A percentile compares a stretch with the other conserved stretches of the same genome.
phyloP scores from a whole-genome alignment of 2,329 filamentous ascomycete species.

The Lojkania enalia region DNA sequence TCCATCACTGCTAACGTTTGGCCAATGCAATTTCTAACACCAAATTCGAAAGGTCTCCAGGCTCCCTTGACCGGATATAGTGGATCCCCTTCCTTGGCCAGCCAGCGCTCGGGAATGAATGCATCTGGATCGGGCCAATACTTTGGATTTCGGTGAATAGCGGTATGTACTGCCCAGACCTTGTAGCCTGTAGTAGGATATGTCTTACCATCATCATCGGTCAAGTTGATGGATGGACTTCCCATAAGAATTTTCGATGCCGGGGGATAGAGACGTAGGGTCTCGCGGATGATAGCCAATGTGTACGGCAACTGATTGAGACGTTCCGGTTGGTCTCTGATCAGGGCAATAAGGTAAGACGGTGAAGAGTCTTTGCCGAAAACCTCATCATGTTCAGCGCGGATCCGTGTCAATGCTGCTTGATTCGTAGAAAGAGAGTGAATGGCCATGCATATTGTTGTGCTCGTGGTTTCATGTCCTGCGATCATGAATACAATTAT shows the following conservation, averaged over 20 bases:
- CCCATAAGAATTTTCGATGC: slow-evolving; percentile 9
- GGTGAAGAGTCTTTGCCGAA: slow-evolving; percentile 18
- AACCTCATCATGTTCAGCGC: slow-evolving; percentile 29
- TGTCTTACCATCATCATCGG: slow-evolving; percentile 4
- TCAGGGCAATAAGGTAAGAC: slow-evolving; percentile 7
- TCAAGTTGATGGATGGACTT: slow-evolving; percentile 4
- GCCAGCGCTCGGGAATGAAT: slow-evolving; percentile 23
- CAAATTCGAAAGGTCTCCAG: slow-evolving; percentile 44
- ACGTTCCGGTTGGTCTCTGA: slow-evolving; percentile 18
- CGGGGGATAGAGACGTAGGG: slow-evolving; percentile 30
- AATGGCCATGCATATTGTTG: slow-evolving; percentile 24
- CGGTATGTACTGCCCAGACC: slow-evolving; percentile 7
- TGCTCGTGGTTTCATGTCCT: slow-evolving; percentile 29
- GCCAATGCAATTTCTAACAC: slow-evolving; percentile 42
- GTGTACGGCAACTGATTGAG: slow-evolving; percentile 31
- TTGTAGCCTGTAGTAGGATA: slow-evolving; percentile 15
- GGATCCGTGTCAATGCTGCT: slow-evolving; percentile 16
- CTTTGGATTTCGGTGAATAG: slow-evolving; percentile 13
- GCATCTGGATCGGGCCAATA: slow-evolving; percentile 14
- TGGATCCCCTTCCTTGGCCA: slow-evolving; percentile 7
- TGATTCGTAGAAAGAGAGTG: slow-evolving; percentile 22
- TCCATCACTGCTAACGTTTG: slow-evolving; percentile 43
- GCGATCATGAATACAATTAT: slow-evolving; percentile 28
- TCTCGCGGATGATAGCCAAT: slow-evolving; percentile 34
- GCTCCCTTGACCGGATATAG: slow-evolving; percentile 14